phyloP scores from a whole-genome alignment of 164 flowering plant genomes.

The Liquidambar formosana region DNA sequence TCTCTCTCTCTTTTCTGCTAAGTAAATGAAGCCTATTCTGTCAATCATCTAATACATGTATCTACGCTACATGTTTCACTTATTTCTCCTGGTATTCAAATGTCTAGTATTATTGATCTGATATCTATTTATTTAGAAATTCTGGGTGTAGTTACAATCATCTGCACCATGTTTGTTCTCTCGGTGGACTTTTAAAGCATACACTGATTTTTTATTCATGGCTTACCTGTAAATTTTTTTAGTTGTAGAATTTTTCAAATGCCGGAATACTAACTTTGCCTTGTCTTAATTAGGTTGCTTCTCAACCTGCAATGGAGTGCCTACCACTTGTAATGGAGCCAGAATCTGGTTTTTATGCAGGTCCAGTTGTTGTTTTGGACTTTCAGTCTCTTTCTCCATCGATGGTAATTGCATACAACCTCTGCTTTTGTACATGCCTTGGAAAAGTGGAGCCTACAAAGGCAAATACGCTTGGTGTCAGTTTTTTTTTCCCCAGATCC shows the following conservation, averaged over 20 bases:
- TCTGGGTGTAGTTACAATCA: too few species aligned
- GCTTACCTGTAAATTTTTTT: not conserved
- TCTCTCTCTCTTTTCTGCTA: too few species aligned
- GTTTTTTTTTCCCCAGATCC: conserved; percentile 64
- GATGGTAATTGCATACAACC: conserved; percentile 95
- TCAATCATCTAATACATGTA: too few species aligned
- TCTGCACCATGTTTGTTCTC: too few species aligned
- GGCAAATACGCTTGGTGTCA: conserved; percentile 74
- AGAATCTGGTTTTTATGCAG: conserved; percentile 93
- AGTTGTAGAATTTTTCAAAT: not conserved
- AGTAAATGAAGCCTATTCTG: too few species aligned
- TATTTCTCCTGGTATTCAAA: too few species aligned
- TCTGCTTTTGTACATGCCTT: conserved; percentile 91
- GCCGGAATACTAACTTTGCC: not conserved
- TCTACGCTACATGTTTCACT: too few species aligned
- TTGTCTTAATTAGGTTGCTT: conserved; percentile 63
- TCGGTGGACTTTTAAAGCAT: not conserved
- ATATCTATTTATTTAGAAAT: too few species aligned
- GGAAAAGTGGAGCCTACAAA: conserved; percentile 76
- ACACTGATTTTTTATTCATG: not conserved
- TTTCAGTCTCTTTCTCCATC: conserved; percentile 99
- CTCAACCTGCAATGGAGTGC: conserved; percentile 99
- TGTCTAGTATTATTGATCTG: too few species aligned
- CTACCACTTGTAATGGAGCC: conserved; percentile 99
- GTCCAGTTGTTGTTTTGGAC: conserved; percentile 94